Evolutionary conservation across 768 basidiomycete genomes (phyloP).

Genomic region (Fomitopsis serialis): DNA sequence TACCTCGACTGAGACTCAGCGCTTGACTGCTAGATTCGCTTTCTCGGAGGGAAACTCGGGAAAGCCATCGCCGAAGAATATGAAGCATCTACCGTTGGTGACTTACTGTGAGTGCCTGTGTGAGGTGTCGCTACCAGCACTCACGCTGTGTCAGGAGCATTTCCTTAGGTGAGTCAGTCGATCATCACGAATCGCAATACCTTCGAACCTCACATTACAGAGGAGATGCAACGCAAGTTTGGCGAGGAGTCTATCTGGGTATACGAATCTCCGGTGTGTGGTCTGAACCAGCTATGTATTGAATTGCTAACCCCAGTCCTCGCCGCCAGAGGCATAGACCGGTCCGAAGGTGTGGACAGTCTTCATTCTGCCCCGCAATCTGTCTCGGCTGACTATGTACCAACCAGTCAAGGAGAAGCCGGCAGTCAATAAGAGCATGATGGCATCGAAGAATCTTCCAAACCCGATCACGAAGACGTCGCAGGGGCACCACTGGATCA

Average conservation of each 20-base stretch:
- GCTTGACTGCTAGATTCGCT: conserved; percentile 57
- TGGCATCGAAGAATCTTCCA: conserved; percentile 92
- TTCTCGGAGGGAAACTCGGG: conserved; percentile 93
- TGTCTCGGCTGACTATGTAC: background rate
- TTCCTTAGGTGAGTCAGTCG: conserved; percentile 40
- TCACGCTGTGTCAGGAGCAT: conserved; percentile 40
- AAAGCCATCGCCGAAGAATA: conserved; percentile 82
- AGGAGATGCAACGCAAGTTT: conserved; percentile 75
- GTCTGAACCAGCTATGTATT: background rate
- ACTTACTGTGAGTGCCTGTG: conserved; percentile 65
- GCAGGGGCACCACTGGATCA: conserved; percentile 87
- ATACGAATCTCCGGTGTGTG: conserved; percentile 75
- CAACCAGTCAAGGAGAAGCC: conserved; percentile 79
- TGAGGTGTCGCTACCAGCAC: background rate
- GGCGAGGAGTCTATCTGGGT: conserved; percentile 88
- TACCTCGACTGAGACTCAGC: background rate
- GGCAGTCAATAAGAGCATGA: conserved; percentile 82
- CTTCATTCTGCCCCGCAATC: background rate
- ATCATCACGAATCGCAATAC: background rate
- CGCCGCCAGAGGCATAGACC: conserved; percentile 72
- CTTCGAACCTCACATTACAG: conserved; percentile 29
- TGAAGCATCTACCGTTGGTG: conserved; percentile 84
- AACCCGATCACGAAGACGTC: conserved; percentile 65
- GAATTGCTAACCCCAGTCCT: too few species aligned
- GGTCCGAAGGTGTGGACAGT: conserved; percentile 63